Evolutionary conservation across 2,329 filamentous ascomycete species (phyloP).

Genomic region (Cladosporium sp.): DNA sequence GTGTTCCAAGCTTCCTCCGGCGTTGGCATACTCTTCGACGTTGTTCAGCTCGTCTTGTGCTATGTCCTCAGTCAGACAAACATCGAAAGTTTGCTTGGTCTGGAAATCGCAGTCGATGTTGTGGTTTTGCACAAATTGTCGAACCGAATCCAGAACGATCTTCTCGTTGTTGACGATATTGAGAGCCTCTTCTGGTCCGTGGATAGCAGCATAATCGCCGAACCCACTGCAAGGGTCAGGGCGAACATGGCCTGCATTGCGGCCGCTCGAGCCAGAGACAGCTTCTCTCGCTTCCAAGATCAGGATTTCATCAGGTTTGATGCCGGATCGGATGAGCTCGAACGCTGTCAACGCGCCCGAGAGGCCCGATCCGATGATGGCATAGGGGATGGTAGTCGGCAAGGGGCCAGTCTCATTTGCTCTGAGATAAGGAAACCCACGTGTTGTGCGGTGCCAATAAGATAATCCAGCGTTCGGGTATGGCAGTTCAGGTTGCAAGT

Average conservation of each 20-base stretch:
- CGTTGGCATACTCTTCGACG: conserved; percentile 36
- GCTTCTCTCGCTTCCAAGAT: conserved; percentile 44
- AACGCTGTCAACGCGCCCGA: conserved; percentile 40
- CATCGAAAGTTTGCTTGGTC: conserved; percentile 44
- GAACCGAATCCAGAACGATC: conserved; percentile 37
- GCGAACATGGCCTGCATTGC: conserved; percentile 44
- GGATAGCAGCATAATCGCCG: conserved; percentile 38
- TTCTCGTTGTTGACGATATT: conserved; percentile 46
- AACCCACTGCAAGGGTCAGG: conserved; percentile 49
- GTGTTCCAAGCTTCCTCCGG: conserved; percentile 44
- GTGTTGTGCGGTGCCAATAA: conserved; percentile 45
- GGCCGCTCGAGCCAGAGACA: conserved; percentile 40
- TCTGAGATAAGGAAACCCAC: conserved; percentile 39
- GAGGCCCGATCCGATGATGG: conserved; percentile 43
- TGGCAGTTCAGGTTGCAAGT: conserved; percentile 9
- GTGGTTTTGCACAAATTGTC: conserved; percentile 40
- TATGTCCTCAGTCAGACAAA: conserved; percentile 46
- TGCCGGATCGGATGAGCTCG: conserved; percentile 36
- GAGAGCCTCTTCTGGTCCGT: conserved; percentile 43
- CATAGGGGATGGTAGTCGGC: conserved; percentile 32
- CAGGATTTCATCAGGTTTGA: conserved; percentile 32
- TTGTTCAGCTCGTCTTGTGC: conserved; percentile 42
- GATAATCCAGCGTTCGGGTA: conserved; percentile 30
- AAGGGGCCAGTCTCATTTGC: conserved; percentile 31
- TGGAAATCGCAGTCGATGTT: conserved; percentile 45